A percentile compares a stretch with the other conserved stretches of the same genome.
Evolutionary conservation across 192 early-diverging fungal genomes (phyloP).

Genomic region (Coemansia sp.): DNA sequence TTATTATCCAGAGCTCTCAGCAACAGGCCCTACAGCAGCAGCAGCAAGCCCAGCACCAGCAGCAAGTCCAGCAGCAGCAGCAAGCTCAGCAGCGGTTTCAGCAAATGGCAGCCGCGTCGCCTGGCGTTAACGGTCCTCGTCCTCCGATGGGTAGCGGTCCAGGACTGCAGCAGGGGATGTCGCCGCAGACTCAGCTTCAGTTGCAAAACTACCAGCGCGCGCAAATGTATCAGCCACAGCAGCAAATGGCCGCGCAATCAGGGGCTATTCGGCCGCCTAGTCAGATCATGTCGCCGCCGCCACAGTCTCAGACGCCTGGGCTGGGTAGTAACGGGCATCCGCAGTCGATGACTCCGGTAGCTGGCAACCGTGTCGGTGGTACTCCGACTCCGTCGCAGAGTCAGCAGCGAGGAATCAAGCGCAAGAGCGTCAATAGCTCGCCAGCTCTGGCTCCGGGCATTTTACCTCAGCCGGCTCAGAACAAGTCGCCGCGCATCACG

Average conservation of each 20-base stretch:
- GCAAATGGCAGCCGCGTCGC: neutral
- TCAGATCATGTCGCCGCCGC: constrained; percentile 31
- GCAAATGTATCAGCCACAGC: constrained; percentile 22
- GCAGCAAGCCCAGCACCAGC: neutral
- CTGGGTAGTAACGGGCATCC: constrained; percentile 11
- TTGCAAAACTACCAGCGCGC: neutral
- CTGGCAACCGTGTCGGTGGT: constrained; percentile 3
- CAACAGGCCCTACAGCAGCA: constrained; percentile 10
- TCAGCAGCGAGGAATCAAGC: constrained; percentile 45
- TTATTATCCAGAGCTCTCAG: constrained; percentile 20
- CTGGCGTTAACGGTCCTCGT: neutral
- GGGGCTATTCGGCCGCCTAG: constrained; percentile 22
- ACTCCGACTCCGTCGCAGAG: constrained; percentile 31
- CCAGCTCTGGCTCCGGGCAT: constrained; percentile 22
- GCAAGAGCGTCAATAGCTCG: constrained; percentile 54
- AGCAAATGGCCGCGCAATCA: constrained; percentile 14
- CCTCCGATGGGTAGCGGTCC: neutral
- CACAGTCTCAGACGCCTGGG: constrained; percentile 5
- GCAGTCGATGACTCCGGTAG: neutral
- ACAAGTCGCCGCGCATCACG: constrained; percentile 46
- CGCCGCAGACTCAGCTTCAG: constrained; percentile 7
- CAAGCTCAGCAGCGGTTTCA: neutral
- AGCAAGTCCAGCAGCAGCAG: constrained; percentile 2
- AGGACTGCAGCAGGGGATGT: constrained; percentile 23
- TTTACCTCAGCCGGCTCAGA: constrained; percentile 3